These are phyloP conservation scores for Bremia lactucae DNA, from an alignment of 352 stramenopile genomes.

Conservation along the genomic window DNA sequence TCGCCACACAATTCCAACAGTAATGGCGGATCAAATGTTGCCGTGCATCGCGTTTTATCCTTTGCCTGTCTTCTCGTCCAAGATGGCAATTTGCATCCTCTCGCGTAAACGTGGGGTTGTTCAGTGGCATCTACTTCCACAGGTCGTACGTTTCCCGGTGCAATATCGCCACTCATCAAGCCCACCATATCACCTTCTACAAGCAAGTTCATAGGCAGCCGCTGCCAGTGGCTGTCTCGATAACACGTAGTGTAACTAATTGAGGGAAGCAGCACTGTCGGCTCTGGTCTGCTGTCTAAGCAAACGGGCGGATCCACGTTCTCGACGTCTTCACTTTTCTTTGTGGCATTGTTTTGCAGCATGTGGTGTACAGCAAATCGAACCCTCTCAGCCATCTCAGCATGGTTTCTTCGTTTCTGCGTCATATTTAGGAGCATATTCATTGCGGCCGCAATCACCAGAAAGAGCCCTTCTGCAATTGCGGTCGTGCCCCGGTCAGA, in stretches of 20 bases:
- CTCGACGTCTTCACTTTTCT: slow-evolving; percentile 3
- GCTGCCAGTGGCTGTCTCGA: slow-evolving; percentile 68
- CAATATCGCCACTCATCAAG: slow-evolving; percentile 77
- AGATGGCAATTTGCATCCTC: slow-evolving; percentile 52
- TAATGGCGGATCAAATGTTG: slow-evolving; percentile 64
- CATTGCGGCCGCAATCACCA: slow-evolving; percentile 38
- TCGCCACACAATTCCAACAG: slow-evolving; percentile 74
- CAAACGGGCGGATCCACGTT: slow-evolving; percentile 9
- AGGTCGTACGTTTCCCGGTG: slow-evolving; percentile 45
- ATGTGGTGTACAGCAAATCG: slow-evolving; percentile 59
- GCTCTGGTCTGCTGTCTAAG: slow-evolving; percentile 13
- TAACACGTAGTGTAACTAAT: slow-evolving; percentile 76
- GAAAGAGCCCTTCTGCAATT: slow-evolving; percentile 46
- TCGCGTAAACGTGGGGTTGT: slow-evolving; percentile 26
- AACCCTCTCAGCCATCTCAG: slow-evolving; percentile 70
- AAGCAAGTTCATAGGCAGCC: slow-evolving; percentile 74
- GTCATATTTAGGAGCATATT: slow-evolving; percentile 56
- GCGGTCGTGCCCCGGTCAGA: slow-evolving; percentile 14
- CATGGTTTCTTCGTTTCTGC: slow-evolving; percentile 60
- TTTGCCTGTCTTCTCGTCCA: slow-evolving; percentile 29
- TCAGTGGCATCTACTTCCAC: slow-evolving; percentile 12
- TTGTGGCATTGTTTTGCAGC: slow-evolving; percentile 10
- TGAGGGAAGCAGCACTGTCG: slow-evolving; percentile 59
- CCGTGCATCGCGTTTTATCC: slow-evolving; percentile 54
- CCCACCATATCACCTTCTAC: slow-evolving; percentile 71